phyloP scores from a whole-genome alignment of 495 filamentous ascomycete species.

The Annulohypoxylon bovei region DNA sequence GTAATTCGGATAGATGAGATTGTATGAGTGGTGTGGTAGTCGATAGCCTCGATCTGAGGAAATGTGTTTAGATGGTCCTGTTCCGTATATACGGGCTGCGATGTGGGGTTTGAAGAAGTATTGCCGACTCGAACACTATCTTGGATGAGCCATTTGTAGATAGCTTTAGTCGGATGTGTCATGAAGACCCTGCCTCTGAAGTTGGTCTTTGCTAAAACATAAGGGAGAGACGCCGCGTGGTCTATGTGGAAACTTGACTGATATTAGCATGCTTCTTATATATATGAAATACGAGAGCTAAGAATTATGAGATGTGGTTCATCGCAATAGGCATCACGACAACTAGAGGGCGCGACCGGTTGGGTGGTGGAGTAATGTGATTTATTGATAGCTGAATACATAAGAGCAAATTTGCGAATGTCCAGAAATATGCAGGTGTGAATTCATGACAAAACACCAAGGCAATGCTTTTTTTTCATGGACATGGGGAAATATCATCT shows the following conservation, averaged over 20 bases:
- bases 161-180: conserved; percentile 98
- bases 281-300: conserved; percentile 17
- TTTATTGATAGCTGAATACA: conserved; percentile 50
- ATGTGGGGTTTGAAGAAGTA: conserved; percentile 78
- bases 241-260: conserved; percentile 89
- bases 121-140: conserved; percentile 91
- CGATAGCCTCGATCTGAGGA: conserved; percentile 92
- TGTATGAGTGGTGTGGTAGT: conserved; percentile 97
- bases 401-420: conserved; percentile 26
- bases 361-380: conserved; percentile 38
- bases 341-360: conserved; percentile 34
- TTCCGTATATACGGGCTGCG: conserved; percentile 87
- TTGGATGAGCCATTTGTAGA: conserved; percentile 99
- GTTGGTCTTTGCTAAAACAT: conserved; percentile 96
- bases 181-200: conserved; percentile 97
- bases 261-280: conserved; percentile 44
- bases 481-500: conserved; percentile 13
- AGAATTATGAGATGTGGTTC: conserved; percentile 4
- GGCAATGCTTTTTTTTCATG: background rate
- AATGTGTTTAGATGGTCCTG: conserved; percentile 93
- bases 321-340: conserved; percentile 29
- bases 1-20: conserved; percentile 96
- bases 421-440: conserved; percentile 9
- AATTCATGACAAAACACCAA: background rate
- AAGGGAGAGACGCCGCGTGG: conserved; percentile 94